Conservation (phyloP, 441 rosid genomes). For the Pelargonium citronellum region DNA sequence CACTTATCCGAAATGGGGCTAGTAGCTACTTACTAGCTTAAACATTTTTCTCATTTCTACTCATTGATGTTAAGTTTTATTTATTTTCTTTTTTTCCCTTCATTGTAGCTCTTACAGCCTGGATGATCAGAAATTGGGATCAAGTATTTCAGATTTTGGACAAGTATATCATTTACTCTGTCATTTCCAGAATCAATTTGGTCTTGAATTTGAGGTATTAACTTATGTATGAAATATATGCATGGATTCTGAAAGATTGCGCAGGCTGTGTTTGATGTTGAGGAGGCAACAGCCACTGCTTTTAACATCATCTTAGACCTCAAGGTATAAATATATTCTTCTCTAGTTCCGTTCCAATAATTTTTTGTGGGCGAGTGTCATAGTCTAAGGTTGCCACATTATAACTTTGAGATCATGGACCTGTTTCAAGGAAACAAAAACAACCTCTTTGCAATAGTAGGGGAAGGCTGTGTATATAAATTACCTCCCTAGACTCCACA, state of each 20-base stretch:
- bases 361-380: not conserved
- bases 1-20: too few species aligned
- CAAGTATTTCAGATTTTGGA: conserved; percentile 58
- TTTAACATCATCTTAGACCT: conserved; percentile 65
- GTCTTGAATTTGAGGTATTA: conserved; percentile 14
- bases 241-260: conserved; percentile 48
- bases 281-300: conserved; percentile 77
- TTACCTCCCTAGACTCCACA: too few species aligned
- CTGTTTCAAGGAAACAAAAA: too few species aligned
- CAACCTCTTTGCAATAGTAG: too few species aligned
- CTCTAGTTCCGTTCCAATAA: not conserved
- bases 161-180: conserved; percentile 46
- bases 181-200: not conserved
- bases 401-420: too few species aligned
- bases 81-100: not conserved
- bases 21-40: conserved; percentile 3
- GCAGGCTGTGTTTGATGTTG: conserved; percentile 82
- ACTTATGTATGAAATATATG: conserved; percentile 14
- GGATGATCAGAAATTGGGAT: conserved; percentile 66
- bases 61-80: not conserved
- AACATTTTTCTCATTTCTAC: conserved; percentile 12
- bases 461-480: too few species aligned
- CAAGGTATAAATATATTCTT: conserved; percentile 43
- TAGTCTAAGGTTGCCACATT: too few species aligned
- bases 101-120: conserved; percentile 64